Evolutionary conservation across 2,329 filamentous ascomycete genomes (phyloP), one percentile per base, ranked within the genome.

Genomic region (Aspergillus nomiae): DNA sequence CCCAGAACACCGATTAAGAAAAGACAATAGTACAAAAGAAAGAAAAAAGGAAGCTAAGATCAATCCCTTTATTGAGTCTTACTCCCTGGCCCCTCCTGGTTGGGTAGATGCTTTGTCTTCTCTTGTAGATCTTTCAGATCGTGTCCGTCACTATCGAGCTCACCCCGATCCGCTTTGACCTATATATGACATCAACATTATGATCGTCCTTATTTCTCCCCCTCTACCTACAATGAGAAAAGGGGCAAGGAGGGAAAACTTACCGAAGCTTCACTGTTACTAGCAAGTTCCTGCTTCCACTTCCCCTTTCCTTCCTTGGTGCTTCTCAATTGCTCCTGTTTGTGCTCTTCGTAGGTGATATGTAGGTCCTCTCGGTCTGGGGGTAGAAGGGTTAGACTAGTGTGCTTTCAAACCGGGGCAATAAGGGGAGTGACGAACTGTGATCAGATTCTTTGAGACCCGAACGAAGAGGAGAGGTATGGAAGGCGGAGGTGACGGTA

Each of bases 241-340:
- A 45, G 41, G 16, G 14, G 9, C 26, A 14, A 16, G 16, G 62
- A n/a, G 50, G 50, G 36, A 32, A 46, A 61, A 78, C 84, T 67
- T 79, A 95, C 84, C 70, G 87, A 87, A 76, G 91, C 90, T 82
- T 96, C 92, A 77, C 89, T 91, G 78, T 92, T 87, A 56, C 88
- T 91, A 3, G 92, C 91, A 56, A 96, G 83, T 75, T 90, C 88
- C 26, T 89, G 84, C 80, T 91, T 90, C 92, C 92, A 95, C 74
- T 92, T 85, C 59, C 84, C 89, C 75, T 87, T 84, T 64, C 91
- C 91, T 45, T 85, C 78, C 69, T 83, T 81, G 76, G 78, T 76
- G 63, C 77, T 77, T 64, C 78, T 76, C 63, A 85, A 61, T 60
- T 82, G 80, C n/a, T 89, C 87, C 64, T 92, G 85, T 82, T 94